Percentiles rank a stretch among this genome's conserved stretches.
phyloP scores from a whole-genome alignment of 2,329 filamentous ascomycete genomes.

The Verticillium albo-atrum region DNA sequence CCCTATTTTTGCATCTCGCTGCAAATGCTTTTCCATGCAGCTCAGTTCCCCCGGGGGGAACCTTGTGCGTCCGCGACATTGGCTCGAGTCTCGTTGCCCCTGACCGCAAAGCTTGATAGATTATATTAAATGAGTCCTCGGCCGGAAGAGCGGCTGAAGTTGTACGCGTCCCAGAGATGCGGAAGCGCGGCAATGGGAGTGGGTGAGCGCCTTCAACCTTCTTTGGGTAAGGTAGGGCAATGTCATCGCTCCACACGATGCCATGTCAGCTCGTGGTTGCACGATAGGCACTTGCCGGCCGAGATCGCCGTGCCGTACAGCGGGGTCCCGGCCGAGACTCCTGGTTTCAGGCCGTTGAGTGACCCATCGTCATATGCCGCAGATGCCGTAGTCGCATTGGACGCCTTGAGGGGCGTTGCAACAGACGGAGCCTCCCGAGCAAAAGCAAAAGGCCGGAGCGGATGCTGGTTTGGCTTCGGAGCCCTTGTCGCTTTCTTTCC shows the following conservation, averaged over 20 bases:
- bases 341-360: neutral
- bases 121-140: neutral
- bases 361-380: slow-evolving; percentile 16
- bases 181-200: neutral
- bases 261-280: neutral
- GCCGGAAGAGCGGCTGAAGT: neutral
- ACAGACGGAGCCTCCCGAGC: slow-evolving; percentile 21
- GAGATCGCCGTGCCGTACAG: neutral
- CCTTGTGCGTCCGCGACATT: neutral
- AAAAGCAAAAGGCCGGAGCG: slow-evolving; percentile 17
- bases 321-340: neutral
- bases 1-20: neutral
- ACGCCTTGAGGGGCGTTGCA: slow-evolving; percentile 16
- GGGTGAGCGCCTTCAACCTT: neutral
- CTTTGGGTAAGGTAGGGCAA: neutral
- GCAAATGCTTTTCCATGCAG: no score
- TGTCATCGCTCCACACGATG: neutral
- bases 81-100: neutral
- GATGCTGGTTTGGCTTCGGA: neutral
- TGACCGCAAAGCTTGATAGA: neutral
- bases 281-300: neutral
- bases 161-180: neutral
- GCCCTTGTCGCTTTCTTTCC: neutral
- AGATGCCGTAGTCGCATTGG: slow-evolving; percentile 22
- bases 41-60: neutral